These are phyloP conservation scores for Linaria vulgaris DNA, from an alignment of 257 asterid species.

Conservation along the genomic window DNA sequence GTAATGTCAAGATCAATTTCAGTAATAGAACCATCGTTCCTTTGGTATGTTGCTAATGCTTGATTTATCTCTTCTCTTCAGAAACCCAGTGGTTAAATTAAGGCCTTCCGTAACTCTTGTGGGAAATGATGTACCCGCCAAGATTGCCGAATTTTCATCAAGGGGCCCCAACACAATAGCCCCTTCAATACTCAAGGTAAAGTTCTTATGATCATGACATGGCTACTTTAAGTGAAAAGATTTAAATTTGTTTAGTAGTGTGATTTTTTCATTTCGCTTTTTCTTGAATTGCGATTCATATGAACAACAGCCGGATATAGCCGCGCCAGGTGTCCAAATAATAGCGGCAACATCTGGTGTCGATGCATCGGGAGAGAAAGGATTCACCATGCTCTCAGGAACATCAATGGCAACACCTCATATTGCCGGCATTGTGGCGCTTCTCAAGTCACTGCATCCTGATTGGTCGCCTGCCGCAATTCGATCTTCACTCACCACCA, in stretches of 20 bases:
- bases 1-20: no score
- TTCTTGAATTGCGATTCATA: not conserved
- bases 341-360: constrained; percentile 38
- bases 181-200: constrained; percentile 41
- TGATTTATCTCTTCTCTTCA: constrained; percentile 9
- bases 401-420: constrained; percentile 52
- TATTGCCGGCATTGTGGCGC: constrained; percentile 44
- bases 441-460: constrained; percentile 31
- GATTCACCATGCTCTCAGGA: constrained; percentile 42
- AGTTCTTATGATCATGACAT: no score
- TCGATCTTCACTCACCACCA: constrained; percentile 47
- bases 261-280: not conserved
- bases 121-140: constrained; percentile 34
- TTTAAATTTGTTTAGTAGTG: no score
- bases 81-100: constrained; percentile 35
- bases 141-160: constrained; percentile 42
- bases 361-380: constrained; percentile 27
- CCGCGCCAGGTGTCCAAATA: constrained; percentile 45
- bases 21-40: no score
- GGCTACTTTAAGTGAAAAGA: no score
- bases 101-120: constrained; percentile 32
- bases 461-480: constrained; percentile 53
- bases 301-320: constrained; percentile 38
- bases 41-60: not conserved
- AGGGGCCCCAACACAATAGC: constrained; percentile 42